Base-by-base conservation (phyloP, 371 early-diverging fungal species). In the Zychaea mexicana region DNA sequence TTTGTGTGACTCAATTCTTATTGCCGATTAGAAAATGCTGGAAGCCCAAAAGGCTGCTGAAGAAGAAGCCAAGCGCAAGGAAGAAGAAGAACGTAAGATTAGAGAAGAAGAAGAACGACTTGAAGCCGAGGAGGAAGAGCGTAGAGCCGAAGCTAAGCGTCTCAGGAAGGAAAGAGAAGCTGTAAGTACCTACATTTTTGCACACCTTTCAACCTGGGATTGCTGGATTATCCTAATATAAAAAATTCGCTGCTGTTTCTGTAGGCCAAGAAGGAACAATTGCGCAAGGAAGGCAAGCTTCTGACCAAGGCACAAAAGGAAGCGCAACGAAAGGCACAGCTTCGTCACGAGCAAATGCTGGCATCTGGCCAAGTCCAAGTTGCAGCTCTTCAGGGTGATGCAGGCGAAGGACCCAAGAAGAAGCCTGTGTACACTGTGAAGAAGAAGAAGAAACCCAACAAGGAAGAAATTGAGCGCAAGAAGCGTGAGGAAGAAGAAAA, bases 301-400 rank as follows among this genome's bases (percentile, higher is more conserved):
- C 77, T 96, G 71, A 94, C 97, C 39, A 94, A 94, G 72, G 88
- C 94, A n/a, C 94, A 98, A 77, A 95, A 93, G 79, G 92, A 90
- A 67, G 94, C 91, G 36, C 88, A 93, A 69, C 87, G 87, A 19
- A 80, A 78, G 55, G 91, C 89, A 52, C 84, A 91, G 59, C 78
- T 89, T 52, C 88, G 88, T 69, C 85, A 91, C 46, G 84, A 96
- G 66, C 93, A 90, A 54, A 74, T 98, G 77, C 72, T 94, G 24
- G 88, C 84, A 32, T 84, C 93, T 5, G 95, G 93, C 21, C 65
- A 68, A 32, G 77, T 92, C 67, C 92, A 90, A 73, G 85, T 96
- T 24, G 90, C 89, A 39, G 97, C 92, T 38, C 82, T 96, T 24
- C 78, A 74, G 15, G 24, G 24, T 2, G 53, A 31, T 8, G 42